Conservation (phyloP, 495 filamentous ascomycete species). For the Aspergillus heteromorphus region DNA sequence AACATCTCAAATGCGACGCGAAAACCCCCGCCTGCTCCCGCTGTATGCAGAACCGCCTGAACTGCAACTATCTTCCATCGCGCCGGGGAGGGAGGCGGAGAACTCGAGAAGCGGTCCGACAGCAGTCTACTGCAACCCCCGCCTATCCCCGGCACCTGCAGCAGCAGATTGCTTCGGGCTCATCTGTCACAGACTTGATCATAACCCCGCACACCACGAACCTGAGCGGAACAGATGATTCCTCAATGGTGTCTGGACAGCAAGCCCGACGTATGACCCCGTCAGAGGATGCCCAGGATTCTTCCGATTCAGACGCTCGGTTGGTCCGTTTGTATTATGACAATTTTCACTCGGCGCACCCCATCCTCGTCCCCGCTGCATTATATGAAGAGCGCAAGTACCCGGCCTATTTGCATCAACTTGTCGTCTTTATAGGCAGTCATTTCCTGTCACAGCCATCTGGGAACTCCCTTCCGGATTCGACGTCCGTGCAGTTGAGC, state of each 20-base stretch:
- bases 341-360: slow-evolving; percentile 38
- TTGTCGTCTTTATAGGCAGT: slow-evolving; percentile 35
- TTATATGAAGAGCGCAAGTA: slow-evolving; percentile 33
- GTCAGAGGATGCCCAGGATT: background rate
- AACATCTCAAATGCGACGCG: slow-evolving; percentile 41
- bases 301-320: slow-evolving; percentile 26
- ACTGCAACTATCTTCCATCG: slow-evolving; percentile 35
- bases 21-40: slow-evolving; percentile 32
- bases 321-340: slow-evolving; percentile 34
- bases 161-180: slow-evolving; percentile 8
- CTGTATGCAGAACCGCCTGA: slow-evolving; percentile 23
- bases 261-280: background rate
- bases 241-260: slow-evolving; percentile 5
- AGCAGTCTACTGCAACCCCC: background rate
- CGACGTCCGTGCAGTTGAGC: slow-evolving; percentile 21
- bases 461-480: slow-evolving; percentile 21
- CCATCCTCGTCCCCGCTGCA: slow-evolving; percentile 29
- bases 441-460: slow-evolving; percentile 27
- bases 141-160: background rate
- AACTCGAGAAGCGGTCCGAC: slow-evolving; percentile 15
- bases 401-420: slow-evolving; percentile 29
- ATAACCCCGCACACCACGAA: slow-evolving; percentile 8
- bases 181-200: slow-evolving; percentile 2
- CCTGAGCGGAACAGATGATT: slow-evolving; percentile 4
- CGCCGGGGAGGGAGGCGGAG: slow-evolving; percentile 34